Percentiles rank a stretch among this genome's conserved stretches.
These are phyloP conservation scores for Pseudophaeomoniella oleicola DNA, from an alignment of 2,329 filamentous ascomycete genomes.

Conservation along the genomic window DNA sequence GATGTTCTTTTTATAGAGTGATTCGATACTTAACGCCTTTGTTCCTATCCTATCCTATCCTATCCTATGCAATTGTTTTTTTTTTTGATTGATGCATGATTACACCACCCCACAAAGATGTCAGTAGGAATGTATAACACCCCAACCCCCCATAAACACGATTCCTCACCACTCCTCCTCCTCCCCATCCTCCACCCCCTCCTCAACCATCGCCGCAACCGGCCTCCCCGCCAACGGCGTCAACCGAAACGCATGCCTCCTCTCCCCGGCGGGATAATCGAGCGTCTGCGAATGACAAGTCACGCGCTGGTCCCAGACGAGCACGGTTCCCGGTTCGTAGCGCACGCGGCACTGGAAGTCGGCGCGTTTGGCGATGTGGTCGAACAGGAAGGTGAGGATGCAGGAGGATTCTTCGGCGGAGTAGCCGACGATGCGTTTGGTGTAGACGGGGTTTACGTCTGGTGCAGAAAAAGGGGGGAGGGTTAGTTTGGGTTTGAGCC, in stretches of 20 bases:
- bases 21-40: too few species aligned
- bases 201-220: slow-evolving; percentile 11
- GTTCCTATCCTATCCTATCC: too few species aligned
- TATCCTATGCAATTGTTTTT: too few species aligned
- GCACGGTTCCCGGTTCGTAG: slow-evolving; percentile 12
- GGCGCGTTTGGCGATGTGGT: slow-evolving; percentile 8
- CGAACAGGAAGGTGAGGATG: slow-evolving; percentile 12
- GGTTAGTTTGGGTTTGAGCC: neutral
- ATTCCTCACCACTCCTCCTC: neutral
- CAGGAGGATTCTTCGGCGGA: slow-evolving; percentile 13
- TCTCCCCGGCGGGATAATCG: slow-evolving; percentile 33
- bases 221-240: slow-evolving; percentile 23
- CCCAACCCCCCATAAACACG: neutral
- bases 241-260: slow-evolving; percentile 36
- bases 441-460: slow-evolving; percentile 20
- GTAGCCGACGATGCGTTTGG: slow-evolving; percentile 14
- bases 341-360: slow-evolving; percentile 12
- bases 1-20: neutral
- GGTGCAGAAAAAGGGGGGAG: too few species aligned
- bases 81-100: too few species aligned
- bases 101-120: neutral
- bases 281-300: slow-evolving; percentile 27
- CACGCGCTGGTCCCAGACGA: slow-evolving; percentile 18
- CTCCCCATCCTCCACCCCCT: slow-evolving; percentile 8
- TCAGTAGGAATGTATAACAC: neutral